These are phyloP conservation scores for Trichoderma atroviride DNA, from an alignment of 2,329 filamentous ascomycete genomes.

Conservation along the genomic window DNA sequence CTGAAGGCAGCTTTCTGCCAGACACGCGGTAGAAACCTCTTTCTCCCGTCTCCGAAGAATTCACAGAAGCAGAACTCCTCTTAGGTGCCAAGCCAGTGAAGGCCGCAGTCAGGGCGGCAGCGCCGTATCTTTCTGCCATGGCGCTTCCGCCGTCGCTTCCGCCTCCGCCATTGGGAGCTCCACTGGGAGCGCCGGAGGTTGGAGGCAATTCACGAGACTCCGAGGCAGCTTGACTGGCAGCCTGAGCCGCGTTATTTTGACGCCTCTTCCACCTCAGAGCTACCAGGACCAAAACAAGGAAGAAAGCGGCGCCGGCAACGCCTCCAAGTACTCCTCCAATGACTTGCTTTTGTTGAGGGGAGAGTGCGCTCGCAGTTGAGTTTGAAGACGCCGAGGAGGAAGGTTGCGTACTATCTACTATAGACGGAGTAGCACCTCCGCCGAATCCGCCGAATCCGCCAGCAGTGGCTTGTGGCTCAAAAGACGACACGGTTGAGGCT, in stretches of 20 bases:
- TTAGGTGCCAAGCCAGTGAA: conserved; percentile 52
- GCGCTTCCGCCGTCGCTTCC: conserved; percentile 30
- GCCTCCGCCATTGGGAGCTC: conserved; percentile 30
- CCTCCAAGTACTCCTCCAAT: conserved; percentile 61
- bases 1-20: conserved; percentile 65
- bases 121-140: conserved; percentile 52
- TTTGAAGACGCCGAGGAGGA: conserved; percentile 31
- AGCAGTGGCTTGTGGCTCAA: conserved; percentile 12
- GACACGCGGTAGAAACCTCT: conserved; percentile 67
- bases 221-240: conserved; percentile 42
- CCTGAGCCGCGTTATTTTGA: conserved; percentile 47
- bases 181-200: conserved; percentile 25
- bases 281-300: conserved; percentile 57
- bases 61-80: conserved; percentile 36
- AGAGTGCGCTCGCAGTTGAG: conserved; percentile 33
- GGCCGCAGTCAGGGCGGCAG: conserved; percentile 50
- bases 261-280: conserved; percentile 60
- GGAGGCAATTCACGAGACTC: conserved; percentile 39
- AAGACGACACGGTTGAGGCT: neutral
- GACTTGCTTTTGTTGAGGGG: conserved; percentile 45
- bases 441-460: conserved; percentile 6
- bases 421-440: neutral
- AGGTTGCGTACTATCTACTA: conserved; percentile 22
- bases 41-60: conserved; percentile 48
- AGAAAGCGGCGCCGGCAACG: conserved; percentile 60